Percentiles rank a stretch among this genome's conserved stretches.
These are phyloP conservation scores for Penicillium malachiteum DNA, from an alignment of 495 filamentous ascomycete genomes.

Conservation along the genomic window DNA sequence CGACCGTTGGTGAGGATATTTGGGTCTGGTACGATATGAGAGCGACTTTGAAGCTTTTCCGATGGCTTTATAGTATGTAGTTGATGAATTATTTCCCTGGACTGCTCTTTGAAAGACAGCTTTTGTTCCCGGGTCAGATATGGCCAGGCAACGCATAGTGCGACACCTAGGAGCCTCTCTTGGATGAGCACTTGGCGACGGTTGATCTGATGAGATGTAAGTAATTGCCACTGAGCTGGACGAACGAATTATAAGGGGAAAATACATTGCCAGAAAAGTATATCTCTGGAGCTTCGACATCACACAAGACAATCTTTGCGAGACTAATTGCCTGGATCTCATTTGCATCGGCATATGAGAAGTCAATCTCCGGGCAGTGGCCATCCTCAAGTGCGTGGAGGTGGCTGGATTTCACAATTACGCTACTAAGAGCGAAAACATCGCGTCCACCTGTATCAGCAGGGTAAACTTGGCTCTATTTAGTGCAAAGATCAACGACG, in stretches of 20 bases:
- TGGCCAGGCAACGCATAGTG: conserved; percentile 42
- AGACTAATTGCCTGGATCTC: conserved; percentile 37
- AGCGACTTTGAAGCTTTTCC: conserved; percentile 15
- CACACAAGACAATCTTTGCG: conserved; percentile 25
- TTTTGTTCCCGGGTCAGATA: conserved; percentile 41
- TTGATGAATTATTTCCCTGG: conserved; percentile 30
- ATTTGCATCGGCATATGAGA: conserved; percentile 43
- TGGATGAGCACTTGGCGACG: conserved; percentile 40
- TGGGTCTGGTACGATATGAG: conserved; percentile 36
- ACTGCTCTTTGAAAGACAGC: conserved; percentile 41
- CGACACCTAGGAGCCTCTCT: conserved; percentile 43
- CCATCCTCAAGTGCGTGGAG: conserved; percentile 19
- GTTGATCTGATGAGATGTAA: conserved; percentile 35
- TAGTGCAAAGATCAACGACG: conserved; percentile 32
- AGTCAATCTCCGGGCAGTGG: conserved; percentile 23
- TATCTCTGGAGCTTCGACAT: conserved; percentile 40
- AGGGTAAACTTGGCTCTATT: conserved; percentile 32
- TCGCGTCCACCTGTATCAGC: conserved; percentile 39
- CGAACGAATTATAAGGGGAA: conserved; percentile 5
- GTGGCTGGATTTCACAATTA: conserved; percentile 48
- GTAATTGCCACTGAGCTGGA: conserved; percentile 10
- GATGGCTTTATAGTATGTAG: conserved; percentile 25
- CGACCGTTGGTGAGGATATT: conserved; percentile 34
- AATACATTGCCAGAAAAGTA: conserved; percentile 43
- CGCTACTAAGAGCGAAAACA: conserved; percentile 46